Evolutionary conservation across 192 early-diverging fungal species (phyloP).

Genomic region (Linnemannia hyalina): DNA sequence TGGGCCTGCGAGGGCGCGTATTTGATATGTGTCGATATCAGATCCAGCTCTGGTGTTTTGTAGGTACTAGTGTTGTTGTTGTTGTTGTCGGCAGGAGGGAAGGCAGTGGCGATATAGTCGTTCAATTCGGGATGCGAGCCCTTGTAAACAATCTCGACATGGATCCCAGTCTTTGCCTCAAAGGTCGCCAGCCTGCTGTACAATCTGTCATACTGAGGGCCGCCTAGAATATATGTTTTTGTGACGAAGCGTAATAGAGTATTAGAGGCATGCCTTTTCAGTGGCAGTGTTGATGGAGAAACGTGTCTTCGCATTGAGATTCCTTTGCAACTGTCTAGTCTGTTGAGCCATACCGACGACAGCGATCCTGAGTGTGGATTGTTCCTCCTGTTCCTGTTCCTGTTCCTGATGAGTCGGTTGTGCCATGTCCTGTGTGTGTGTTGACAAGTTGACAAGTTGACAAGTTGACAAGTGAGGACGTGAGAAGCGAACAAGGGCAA

Average conservation of each 20-base stretch:
- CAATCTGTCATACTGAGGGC: slow-evolving; percentile 40
- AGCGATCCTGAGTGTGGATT: slow-evolving; percentile 36
- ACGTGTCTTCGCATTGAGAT: neutral
- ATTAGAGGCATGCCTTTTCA: neutral
- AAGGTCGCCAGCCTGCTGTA: slow-evolving; percentile 28
- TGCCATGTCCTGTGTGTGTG: neutral
- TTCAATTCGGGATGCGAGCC: slow-evolving; percentile 42
- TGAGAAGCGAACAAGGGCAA: neutral
- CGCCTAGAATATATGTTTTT: neutral
- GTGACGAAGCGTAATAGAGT: neutral
- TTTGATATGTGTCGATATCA: slow-evolving; percentile 42
- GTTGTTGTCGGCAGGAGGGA: neutral
- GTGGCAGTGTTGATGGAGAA: no score
- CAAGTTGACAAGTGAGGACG: neutral
- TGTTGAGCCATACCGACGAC: slow-evolving; percentile 26
- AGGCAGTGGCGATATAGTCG: slow-evolving; percentile 23
- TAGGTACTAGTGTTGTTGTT: neutral
- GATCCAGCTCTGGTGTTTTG: slow-evolving; percentile 13
- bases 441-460: neutral
- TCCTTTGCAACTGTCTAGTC: neutral
- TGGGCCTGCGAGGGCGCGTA: slow-evolving; percentile 45
- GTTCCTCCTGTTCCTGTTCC: neutral
- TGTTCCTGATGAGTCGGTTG: neutral
- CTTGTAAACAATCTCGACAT: slow-evolving; percentile 31
- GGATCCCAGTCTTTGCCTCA: slow-evolving; percentile 29